Conservation (phyloP, 2,329 filamentous ascomycete species). For the Neoascochyta sp. region DNA sequence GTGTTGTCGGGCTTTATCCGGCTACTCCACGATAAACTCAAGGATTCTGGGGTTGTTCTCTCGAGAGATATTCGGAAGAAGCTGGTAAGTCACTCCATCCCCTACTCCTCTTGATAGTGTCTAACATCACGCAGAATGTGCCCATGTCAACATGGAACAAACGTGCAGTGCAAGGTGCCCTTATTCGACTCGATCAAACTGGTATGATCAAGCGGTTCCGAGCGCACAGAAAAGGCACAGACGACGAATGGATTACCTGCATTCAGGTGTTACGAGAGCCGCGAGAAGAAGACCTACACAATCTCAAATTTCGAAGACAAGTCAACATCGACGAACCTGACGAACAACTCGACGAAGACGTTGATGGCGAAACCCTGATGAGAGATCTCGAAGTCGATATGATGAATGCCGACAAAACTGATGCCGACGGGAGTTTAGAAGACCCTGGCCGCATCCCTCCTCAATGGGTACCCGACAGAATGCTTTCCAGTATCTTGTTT, state of each 20-base stretch:
- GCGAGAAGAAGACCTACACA: slow-evolving; percentile 32
- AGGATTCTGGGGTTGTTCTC: slow-evolving; percentile 50
- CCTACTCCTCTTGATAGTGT: background rate
- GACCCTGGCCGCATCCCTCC: slow-evolving; percentile 42
- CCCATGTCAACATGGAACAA: slow-evolving; percentile 37
- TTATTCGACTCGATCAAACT: slow-evolving; percentile 39
- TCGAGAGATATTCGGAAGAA: slow-evolving; percentile 51
- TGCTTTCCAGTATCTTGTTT: slow-evolving; percentile 52
- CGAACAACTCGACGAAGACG: slow-evolving; percentile 28
- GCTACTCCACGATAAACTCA: slow-evolving; percentile 48
- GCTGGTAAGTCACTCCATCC: too few species aligned
- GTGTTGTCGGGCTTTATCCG: slow-evolving; percentile 50
- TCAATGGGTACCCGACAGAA: slow-evolving; percentile 54
- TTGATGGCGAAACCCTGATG: slow-evolving; percentile 28
- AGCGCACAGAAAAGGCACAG: slow-evolving; percentile 26
- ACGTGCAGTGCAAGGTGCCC: slow-evolving; percentile 38
- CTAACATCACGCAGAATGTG: slow-evolving; percentile 27
- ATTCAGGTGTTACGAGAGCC: slow-evolving; percentile 43
- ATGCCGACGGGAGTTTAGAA: slow-evolving; percentile 15
- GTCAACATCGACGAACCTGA: slow-evolving; percentile 10
- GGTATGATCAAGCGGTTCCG: slow-evolving; percentile 41
- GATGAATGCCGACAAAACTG: slow-evolving; percentile 16
- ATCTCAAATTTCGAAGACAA: slow-evolving; percentile 29
- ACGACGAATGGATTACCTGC: slow-evolving; percentile 31
- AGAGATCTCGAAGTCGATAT: slow-evolving; percentile 32